Evolutionary conservation across 2,329 filamentous ascomycete species (phyloP), one percentile per base, ranked within the genome.

Genomic region (Boeremia exigua): DNA sequence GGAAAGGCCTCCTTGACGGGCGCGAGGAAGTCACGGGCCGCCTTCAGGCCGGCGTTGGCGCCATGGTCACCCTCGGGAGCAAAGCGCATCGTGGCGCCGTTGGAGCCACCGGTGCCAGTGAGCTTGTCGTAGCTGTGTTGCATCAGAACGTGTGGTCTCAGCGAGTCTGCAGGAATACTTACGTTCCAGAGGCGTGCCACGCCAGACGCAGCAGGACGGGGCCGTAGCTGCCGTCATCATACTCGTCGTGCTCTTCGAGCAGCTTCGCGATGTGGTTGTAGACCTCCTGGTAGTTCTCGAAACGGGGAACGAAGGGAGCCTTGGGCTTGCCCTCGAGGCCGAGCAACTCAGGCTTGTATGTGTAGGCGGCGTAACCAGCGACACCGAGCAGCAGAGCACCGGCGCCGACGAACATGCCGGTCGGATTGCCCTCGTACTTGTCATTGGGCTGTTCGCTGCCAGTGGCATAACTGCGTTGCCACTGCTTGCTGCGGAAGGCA

Each of bases 71-170:
- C 83, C 81, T 98, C 95, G 42, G 94, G 93, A 23, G 88, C 83
- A 76, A 97, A 98, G 73, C 95, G 88, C 95, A 98, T 98, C 64
- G 93, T 97, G 54, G 94, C 94, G 64, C 95, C 94, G 77, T 98
- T 96, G 83, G 90, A 94, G 65, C 94, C 94, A 70, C 94, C 95
- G 40, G 94, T 98, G 63, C 85, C 84, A 25, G 93, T 96, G 73
- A 86, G 85, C 80, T 89, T 90, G 75, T 98, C 94, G 72, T 89
- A 98, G 68, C 75, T 78, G 45, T 11, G 23, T 7, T 4, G 3
- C 38, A 61, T 75, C 36, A 72, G 56, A 30, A 6, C 19, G 10
- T 30, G 48, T n/a, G 11, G 2, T 12, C 29, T 12, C 27, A n/a
- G 29, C 4, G 28, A 9, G 3, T 1, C 32, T 19, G 9, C 11